Base-by-base conservation (phyloP, 805 yeast species). In the Sungouiella thailandica region DNA sequence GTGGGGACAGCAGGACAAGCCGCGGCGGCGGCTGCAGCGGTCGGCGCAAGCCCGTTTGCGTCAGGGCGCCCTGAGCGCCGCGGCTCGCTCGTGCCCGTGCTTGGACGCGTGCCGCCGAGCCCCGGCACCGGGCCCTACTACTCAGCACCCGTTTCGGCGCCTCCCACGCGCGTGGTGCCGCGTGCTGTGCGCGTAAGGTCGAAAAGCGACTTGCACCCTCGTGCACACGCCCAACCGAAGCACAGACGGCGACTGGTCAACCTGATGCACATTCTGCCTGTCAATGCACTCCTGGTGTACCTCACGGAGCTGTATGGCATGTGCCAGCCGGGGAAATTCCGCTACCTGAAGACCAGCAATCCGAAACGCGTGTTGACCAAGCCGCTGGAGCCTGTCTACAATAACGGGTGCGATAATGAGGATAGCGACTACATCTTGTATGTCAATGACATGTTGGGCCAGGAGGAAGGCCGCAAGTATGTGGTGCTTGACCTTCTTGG, bases 301-400 rank as follows among this genome's bases (percentile, higher is more conserved):
- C 62, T 93, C 32, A 72, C 90, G 2, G 77, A 88, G 14, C 82
- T 96, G 0, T 93, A 84, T 57, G 68, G 83, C 7, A 72, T 90
- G 36, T 90, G 97, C 60, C 83, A 87, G 40, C 86, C 97, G 0
- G 57, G 62, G 25, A 65, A 62, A 48, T 93, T 87, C 60, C 79
- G 80, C 42, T 93, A 93, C 57, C 81, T 82, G 44, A 76, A 86
- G 12, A 72, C 87, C 3, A 79, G 86, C 39, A 93, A 93, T 53
- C 99, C 98, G 3, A 78, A 86, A 40, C 67, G 98, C 36, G 96
- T 88, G 3, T 65, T 93, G 27, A 94, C 98, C 0, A 90, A 93
- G 55, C 97, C 97, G 3, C 77, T 79, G 55, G 94, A 87, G 49
- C 93, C 90, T 1, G 75, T 72, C 38, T 72, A 65, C 39, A 87